These are phyloP conservation scores for Penstemon eatonii DNA, from an alignment of 257 asterid species.

Conservation along the genomic window DNA sequence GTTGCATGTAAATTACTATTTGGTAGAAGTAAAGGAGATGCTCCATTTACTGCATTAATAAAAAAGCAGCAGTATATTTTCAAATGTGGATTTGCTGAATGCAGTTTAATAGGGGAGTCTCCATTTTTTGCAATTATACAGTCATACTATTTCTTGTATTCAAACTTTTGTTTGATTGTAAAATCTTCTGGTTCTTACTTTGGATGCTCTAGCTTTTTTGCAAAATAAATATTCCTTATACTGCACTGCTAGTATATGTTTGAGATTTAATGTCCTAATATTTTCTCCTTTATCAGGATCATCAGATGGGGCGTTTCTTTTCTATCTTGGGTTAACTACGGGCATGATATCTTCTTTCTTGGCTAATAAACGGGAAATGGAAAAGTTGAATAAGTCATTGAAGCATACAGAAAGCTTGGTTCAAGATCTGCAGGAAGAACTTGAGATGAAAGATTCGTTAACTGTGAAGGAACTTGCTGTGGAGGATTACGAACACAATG, in stretches of 20 bases:
- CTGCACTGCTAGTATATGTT: conserved; percentile 14
- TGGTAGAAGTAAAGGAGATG: background rate
- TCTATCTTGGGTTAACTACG: conserved; percentile 69
- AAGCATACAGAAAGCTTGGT: conserved; percentile 72
- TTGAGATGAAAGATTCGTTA: conserved; percentile 84
- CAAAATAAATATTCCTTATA: background rate
- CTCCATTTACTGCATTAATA: conserved; percentile 1
- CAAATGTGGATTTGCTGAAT: background rate
- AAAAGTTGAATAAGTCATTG: conserved; percentile 56
- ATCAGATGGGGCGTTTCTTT: conserved; percentile 42
- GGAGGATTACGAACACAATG: conserved; percentile 55
- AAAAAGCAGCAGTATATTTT: background rate
- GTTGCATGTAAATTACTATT: background rate
- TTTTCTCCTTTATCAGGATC: conserved; percentile 58
- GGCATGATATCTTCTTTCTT: conserved; percentile 61
- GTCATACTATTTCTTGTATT: background rate
- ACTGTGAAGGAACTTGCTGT: conserved; percentile 77
- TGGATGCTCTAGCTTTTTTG: background rate
- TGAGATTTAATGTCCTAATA: conserved; percentile 18
- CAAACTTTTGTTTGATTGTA: background rate
- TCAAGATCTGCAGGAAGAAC: conserved; percentile 92
- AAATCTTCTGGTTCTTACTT: conserved; percentile 12
- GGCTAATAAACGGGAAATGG: conserved; percentile 56
- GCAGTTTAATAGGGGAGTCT: background rate
- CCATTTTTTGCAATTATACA: conserved; percentile 2